phyloP scores from a whole-genome alignment of 2,329 filamentous ascomycete species.

The Passalora sequoiae region DNA sequence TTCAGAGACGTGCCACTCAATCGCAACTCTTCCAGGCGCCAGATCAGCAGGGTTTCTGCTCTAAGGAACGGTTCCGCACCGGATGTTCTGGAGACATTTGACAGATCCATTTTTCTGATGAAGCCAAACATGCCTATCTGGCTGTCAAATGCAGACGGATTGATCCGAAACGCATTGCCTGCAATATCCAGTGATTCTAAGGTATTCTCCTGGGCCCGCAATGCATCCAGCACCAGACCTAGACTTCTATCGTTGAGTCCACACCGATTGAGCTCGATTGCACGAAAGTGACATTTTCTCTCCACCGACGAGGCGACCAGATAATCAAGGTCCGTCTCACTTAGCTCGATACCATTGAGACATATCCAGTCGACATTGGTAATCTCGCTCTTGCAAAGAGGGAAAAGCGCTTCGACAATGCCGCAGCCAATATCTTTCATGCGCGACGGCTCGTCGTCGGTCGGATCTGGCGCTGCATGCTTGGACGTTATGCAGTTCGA shows the following conservation, averaged over 20 bases:
- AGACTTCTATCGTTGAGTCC: conserved; percentile 54
- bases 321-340: conserved; percentile 64
- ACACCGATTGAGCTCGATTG: conserved; percentile 62
- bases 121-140: conserved; percentile 63
- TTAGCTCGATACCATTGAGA: conserved; percentile 63
- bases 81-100: conserved; percentile 59
- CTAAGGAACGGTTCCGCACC: conserved; percentile 60
- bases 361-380: conserved; percentile 68
- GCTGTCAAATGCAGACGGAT: conserved; percentile 59
- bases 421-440: conserved; percentile 60
- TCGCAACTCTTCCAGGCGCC: conserved; percentile 61
- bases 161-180: conserved; percentile 60
- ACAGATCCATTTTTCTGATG: conserved; percentile 61
- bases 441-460: conserved; percentile 38
- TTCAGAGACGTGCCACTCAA: conserved; percentile 61
- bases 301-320: conserved; percentile 64
- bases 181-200: conserved; percentile 64
- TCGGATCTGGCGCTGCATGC: conserved; percentile 41
- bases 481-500: conserved; percentile 55
- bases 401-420: conserved; percentile 64
- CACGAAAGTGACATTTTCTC: conserved; percentile 59
- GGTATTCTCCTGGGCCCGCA: conserved; percentile 61
- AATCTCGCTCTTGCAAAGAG: conserved; percentile 60
- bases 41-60: conserved; percentile 60
- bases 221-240: conserved; percentile 58